A percentile compares a stretch with the other conserved stretches of the same genome.
These are phyloP conservation scores for Chrysoporthe cubensis DNA, from an alignment of 2,329 filamentous ascomycete genomes.

Conservation along the genomic window DNA sequence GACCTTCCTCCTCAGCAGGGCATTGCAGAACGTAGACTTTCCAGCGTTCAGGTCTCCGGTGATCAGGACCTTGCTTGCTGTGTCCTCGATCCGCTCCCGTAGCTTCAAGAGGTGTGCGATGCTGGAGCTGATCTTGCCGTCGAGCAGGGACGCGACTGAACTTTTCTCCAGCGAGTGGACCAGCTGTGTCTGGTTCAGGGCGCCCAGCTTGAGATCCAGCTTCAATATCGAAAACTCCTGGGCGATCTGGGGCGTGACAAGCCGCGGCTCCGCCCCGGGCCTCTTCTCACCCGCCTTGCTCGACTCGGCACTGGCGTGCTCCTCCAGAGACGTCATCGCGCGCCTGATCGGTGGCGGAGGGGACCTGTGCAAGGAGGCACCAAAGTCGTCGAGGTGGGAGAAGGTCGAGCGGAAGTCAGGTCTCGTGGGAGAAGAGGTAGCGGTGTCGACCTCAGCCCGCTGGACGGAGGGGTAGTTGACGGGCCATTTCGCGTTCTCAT, in stretches of 20 bases:
- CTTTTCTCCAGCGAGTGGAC: conserved; percentile 93
- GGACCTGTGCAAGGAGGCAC: conserved; percentile 39
- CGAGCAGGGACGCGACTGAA: conserved; percentile 86
- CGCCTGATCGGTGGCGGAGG: conserved; percentile 54
- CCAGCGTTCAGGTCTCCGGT: conserved; percentile 96
- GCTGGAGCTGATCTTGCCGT: conserved; percentile 92
- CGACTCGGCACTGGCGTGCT: conserved; percentile 67
- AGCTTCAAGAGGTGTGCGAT: conserved; percentile 87
- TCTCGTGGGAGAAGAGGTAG: conserved; percentile 55
- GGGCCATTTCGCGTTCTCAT: conserved; percentile 91
- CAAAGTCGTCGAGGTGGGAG: conserved; percentile 57
- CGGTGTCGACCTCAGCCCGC: conserved; percentile 51
- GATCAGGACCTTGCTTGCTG: conserved; percentile 92
- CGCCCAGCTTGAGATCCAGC: conserved; percentile 87
- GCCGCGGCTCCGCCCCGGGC: conserved; percentile 69
- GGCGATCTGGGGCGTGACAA: conserved; percentile 89
- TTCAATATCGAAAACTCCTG: conserved; percentile 97
- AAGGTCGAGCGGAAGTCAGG: conserved; percentile 68
- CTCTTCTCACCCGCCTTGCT: conserved; percentile 71
- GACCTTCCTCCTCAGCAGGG: conserved; percentile 88
- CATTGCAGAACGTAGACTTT: conserved; percentile 99
- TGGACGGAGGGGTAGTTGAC: conserved; percentile 91
- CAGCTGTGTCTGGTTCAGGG: conserved; percentile 83
- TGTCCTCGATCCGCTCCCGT: conserved; percentile 94
- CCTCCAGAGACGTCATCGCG: conserved; percentile 72